A percentile compares a stretch with the other conserved stretches of the same genome.
Conservation (phyloP, 129 eudicot genomes). For the Tagetes patula region DNA sequence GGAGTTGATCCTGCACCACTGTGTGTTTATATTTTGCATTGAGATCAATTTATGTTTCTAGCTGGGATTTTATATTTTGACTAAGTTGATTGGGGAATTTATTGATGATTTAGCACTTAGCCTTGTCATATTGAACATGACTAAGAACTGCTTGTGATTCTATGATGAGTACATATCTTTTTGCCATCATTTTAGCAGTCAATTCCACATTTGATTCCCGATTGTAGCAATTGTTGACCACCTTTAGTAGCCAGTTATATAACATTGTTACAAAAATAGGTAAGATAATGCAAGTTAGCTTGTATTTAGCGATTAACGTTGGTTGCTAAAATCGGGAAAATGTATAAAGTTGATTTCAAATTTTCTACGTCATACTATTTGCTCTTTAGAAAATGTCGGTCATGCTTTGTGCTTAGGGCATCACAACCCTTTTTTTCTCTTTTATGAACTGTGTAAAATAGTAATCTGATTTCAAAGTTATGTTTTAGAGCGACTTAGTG, state of each 20-base stretch:
- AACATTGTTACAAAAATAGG: background rate
- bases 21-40: too few relatives aligned
- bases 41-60: background rate
- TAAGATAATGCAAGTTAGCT: slow-evolving; percentile 2
- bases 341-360: background rate
- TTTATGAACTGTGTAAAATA: background rate
- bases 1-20: background rate
- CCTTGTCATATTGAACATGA: background rate
- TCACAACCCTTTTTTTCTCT: background rate
- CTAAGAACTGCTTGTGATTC: background rate
- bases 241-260: background rate
- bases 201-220: background rate
- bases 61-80: background rate
- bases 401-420: background rate
- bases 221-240: background rate
- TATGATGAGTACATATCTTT: background rate
- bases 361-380: background rate
- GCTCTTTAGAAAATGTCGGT: background rate
- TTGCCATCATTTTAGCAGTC: background rate
- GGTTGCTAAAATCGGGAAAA: background rate
- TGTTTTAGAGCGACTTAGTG: background rate
- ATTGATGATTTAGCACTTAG: slow-evolving; percentile 2
- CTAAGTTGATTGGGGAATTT: background rate
- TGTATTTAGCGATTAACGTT: background rate
- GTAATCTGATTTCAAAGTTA: background rate